Evolutionary conservation across 2,329 filamentous ascomycete species (phyloP), one percentile per base, ranked within the genome.

Genomic region (Stagonosporopsis vannaccii): DNA sequence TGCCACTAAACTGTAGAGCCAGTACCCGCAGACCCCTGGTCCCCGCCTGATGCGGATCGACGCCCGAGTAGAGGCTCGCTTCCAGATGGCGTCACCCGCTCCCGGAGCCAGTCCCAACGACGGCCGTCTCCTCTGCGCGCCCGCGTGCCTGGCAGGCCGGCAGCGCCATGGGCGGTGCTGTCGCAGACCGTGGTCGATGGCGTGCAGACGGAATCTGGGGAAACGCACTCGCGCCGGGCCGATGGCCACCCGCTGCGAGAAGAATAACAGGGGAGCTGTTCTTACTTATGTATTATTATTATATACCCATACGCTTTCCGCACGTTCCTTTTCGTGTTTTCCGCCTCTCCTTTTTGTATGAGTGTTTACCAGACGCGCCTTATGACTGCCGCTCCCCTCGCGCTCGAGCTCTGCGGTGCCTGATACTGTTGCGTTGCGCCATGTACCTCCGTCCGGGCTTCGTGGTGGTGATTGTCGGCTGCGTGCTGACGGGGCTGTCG

Each of bases 401-500:
- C 11, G 3, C 15, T 25, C 11, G 12, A 41, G 8, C 44, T 41
- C 25, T 13, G 17, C 35, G 13, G 37, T 13, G 25, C 8, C 9
- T 11, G 25, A 28, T 26, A 6, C 12, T 20, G 12, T 36, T 36
- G n/a, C 12, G 28, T 11, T 12, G 9, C 56, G 59, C 33, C 33
- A 71, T 72, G 69, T 75, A 62, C 51, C 36, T 73, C 17, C 63
- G 71, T 26, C 70, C 72, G 23, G 72, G 72, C 23, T 69, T 66
- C 36, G 61, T 75, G 26, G 73, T 75, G 57, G 67, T 73, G 51
- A 69, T 75, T 43, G 69, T 73, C 15, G 71, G 71, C 35, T 54
- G 63, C 32, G 71, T 65, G n/a, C 60, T 75, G 60, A 75, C 73
- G n/a, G 66, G 67, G 33, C 35, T 74, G 25, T 74, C 72, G n/a